Evolutionary conservation across 805 yeast genomes (phyloP).

Genomic region (Candida ipomoeae): DNA sequence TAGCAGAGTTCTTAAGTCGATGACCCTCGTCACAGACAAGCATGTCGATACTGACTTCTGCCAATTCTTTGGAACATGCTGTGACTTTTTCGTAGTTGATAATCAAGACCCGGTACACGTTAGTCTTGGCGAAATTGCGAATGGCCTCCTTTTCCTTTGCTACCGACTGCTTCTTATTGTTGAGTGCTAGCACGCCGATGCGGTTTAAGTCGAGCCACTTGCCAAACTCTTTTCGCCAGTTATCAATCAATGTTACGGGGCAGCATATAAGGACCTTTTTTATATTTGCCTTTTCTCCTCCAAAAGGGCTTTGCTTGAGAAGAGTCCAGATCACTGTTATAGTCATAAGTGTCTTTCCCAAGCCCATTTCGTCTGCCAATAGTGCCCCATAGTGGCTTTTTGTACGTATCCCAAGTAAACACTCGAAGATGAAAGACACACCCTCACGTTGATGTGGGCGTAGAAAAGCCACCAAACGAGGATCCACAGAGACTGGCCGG

Average conservation of each 20-base stretch:
- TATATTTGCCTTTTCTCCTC: constrained; percentile 30
- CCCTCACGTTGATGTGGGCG: constrained; percentile 89
- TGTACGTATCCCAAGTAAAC: constrained; percentile 66
- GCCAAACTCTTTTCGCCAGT: constrained; percentile 84
- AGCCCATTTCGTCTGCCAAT: constrained; percentile 96
- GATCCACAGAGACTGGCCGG: constrained; percentile 54
- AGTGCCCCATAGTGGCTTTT: constrained; percentile 63
- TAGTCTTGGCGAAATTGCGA: constrained; percentile 58
- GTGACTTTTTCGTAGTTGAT: constrained; percentile 84
- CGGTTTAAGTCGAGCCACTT: constrained; percentile 78
- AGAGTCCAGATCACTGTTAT: constrained; percentile 83
- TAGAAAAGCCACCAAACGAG: constrained; percentile 46
- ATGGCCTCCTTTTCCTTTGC: constrained; percentile 54
- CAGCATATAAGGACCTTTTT: constrained; percentile 75
- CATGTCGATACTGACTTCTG: constrained; percentile 52
- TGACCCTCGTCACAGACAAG: constrained; percentile 96
- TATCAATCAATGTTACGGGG: constrained; percentile 83
- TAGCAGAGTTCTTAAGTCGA: constrained; percentile 69
- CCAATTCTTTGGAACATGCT: constrained; percentile 48
- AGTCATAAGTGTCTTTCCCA: constrained; percentile 81
- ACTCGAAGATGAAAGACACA: constrained; percentile 72
- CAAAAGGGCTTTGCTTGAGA: constrained; percentile 56
- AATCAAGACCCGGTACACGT: constrained; percentile 76
- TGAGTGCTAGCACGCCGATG: constrained; percentile 62
- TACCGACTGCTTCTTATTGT: constrained; percentile 41